phyloP scores from a whole-genome alignment of 352 stramenopile genomes.

The Pythium monospermum region DNA sequence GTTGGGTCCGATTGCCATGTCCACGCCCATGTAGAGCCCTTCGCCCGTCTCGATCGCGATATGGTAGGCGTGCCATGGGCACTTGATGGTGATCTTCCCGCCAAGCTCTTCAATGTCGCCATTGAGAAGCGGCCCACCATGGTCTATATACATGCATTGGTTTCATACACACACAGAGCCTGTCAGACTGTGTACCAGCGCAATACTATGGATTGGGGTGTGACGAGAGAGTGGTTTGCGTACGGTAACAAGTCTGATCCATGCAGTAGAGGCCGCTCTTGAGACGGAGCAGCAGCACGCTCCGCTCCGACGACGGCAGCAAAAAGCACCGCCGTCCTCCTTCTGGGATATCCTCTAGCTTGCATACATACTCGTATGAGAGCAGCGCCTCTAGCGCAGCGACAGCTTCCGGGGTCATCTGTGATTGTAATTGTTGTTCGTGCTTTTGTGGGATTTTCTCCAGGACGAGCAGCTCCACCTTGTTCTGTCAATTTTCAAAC shows the following conservation, averaged over 20 bases:
- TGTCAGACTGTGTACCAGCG: not conserved
- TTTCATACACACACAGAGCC: not conserved
- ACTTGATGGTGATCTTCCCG: constrained; percentile 72
- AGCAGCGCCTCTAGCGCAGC: constrained; percentile 32
- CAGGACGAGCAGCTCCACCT: too few relatives aligned
- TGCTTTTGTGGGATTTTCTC: too few relatives aligned
- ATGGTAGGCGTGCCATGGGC: constrained; percentile 83
- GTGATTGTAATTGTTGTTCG: not conserved
- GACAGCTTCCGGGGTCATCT: constrained; percentile 9
- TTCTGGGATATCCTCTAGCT: constrained; percentile 47
- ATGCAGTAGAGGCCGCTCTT: constrained; percentile 72
- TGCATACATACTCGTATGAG: constrained; percentile 65
- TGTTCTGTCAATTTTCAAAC: not conserved
- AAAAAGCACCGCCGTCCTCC: constrained; percentile 48
- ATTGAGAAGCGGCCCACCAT: constrained; percentile 69
- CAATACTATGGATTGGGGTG: not conserved
- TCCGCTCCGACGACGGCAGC: constrained; percentile 60
- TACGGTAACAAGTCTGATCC: constrained; percentile 85
- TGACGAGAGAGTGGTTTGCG: constrained; percentile 6
- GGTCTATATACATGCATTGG: constrained; percentile 34
- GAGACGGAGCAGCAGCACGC: constrained; percentile 66
- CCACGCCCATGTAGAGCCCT: constrained; percentile 80
- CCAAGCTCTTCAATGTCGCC: constrained; percentile 85
- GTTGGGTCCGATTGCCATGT: constrained; percentile 49
- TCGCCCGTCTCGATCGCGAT: constrained; percentile 79